A percentile compares a stretch with the other conserved stretches of the same genome.
phyloP scores from a whole-genome alignment of 108 stramenopile genomes.

The Ochromonas danica region DNA sequence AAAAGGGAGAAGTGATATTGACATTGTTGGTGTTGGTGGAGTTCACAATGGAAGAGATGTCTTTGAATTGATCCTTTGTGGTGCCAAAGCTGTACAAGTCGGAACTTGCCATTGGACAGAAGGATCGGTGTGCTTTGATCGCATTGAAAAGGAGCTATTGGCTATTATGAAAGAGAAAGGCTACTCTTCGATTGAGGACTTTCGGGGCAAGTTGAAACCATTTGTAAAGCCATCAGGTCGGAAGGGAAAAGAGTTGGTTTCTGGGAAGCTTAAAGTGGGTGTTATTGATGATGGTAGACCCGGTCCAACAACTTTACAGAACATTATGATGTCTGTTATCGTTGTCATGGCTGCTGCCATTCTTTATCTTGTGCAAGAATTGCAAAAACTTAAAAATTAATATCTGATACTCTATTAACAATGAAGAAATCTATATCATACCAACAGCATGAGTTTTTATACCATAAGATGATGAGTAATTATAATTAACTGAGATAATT shows the following conservation, averaged over 20 bases:
- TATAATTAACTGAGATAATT: too few relatives aligned
- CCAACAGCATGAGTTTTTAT: too few relatives aligned
- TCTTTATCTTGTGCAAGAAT: slow-evolving; percentile 59
- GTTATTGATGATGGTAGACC: neutral
- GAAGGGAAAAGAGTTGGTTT: slow-evolving; percentile 43
- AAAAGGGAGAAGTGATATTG: slow-evolving; percentile 53
- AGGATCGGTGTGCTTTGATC: slow-evolving; percentile 82
- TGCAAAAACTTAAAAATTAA: too few relatives aligned
- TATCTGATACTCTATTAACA: too few relatives aligned
- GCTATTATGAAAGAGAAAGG: slow-evolving; percentile 68
- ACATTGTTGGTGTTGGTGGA: slow-evolving; percentile 84
- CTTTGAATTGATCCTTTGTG: slow-evolving; percentile 76
- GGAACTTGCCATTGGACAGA: slow-evolving; percentile 88
- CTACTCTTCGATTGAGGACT: slow-evolving; percentile 64
- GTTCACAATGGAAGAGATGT: slow-evolving; percentile 70
- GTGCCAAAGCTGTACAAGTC: slow-evolving; percentile 80
- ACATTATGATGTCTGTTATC: slow-evolving; percentile 44
- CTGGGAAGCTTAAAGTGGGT: slow-evolving; percentile 45
- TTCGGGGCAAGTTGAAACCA: slow-evolving; percentile 71
- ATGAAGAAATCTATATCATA: too few relatives aligned
- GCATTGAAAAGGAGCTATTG: slow-evolving; percentile 68
- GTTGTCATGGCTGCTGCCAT: slow-evolving; percentile 60
- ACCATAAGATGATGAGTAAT: too few relatives aligned
- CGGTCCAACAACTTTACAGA: slow-evolving; percentile 9
- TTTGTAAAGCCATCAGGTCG: slow-evolving; percentile 79